These are phyloP conservation scores for Candida tammaniensis DNA, from an alignment of 805 yeast genomes.

Conservation along the genomic window DNA sequence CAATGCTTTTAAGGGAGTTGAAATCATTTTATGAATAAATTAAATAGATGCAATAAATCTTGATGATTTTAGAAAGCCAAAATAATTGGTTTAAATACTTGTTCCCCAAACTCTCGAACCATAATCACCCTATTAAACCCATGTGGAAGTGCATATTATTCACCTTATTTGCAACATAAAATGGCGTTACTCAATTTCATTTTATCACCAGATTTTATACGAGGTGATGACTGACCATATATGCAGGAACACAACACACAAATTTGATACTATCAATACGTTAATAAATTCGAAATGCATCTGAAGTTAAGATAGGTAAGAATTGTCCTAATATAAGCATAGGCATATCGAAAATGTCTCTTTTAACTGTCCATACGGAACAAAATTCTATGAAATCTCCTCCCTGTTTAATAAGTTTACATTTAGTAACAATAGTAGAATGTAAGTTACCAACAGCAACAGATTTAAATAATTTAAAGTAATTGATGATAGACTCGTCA, in stretches of 20 bases:
- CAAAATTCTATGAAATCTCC: slow-evolving; percentile 55
- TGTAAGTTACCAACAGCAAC: slow-evolving; percentile 68
- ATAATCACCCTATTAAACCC: no score
- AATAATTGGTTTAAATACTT: no score
- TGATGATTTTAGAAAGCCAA: no score
- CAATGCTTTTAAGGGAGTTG: slow-evolving; percentile 25
- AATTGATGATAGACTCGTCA: slow-evolving; percentile 68
- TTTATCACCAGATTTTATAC: background rate
- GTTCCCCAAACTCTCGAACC: no score
- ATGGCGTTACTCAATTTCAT: background rate
- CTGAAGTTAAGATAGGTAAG: slow-evolving; percentile 52
- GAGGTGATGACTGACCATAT: no score
- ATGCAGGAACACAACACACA: no score
- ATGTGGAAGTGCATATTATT: no score
- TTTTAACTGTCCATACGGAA: slow-evolving; percentile 80
- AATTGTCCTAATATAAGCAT: slow-evolving; percentile 82
- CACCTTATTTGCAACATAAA: no score
- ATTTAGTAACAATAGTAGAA: slow-evolving; percentile 49
- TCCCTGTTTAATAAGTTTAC: slow-evolving; percentile 40
- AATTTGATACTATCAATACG: no score
- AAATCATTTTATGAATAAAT: slow-evolving; percentile 8
- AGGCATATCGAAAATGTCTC: slow-evolving; percentile 82
- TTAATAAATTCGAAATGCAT: slow-evolving; percentile 31
- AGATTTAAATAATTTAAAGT: slow-evolving; percentile 67
- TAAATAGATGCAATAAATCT: no score